Evolutionary conservation across 345 rosid species (phyloP).

Genomic region (Sonneratia alba): DNA sequence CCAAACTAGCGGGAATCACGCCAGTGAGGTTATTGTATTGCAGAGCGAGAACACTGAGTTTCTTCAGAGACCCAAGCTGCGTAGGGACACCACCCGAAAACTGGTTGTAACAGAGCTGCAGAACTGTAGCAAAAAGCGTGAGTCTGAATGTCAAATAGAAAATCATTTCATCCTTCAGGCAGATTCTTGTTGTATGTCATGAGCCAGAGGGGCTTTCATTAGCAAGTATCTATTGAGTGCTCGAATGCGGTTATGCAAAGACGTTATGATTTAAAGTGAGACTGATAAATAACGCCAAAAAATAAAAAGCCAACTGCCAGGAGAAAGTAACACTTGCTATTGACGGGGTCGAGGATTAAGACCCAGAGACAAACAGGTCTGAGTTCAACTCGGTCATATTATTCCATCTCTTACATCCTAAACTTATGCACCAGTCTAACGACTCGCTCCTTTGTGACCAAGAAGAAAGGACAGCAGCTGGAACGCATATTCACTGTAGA

Average conservation of each 20-base stretch:
- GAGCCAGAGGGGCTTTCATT: not conserved
- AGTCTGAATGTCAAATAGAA: not conserved
- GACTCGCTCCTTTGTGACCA: no score
- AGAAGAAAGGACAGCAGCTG: not conserved
- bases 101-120: conserved; percentile 83
- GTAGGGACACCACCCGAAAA: conserved; percentile 72
- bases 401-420: no score
- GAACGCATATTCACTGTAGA: not conserved
- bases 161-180: not conserved
- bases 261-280: no score
- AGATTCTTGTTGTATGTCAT: not conserved
- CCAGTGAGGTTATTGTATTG: conserved; percentile 73
- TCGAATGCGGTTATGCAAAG: not conserved
- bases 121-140: conserved; percentile 31
- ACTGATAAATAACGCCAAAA: no score
- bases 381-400: no score
- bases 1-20: conserved; percentile 91
- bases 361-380: no score
- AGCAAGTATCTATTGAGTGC: no score
- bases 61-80: conserved; percentile 60
- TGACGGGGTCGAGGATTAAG: no score
- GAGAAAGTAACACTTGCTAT: no score
- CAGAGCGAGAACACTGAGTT: conserved; percentile 65
- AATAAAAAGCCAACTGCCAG: no score
- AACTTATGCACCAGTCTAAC: no score